These are phyloP conservation scores for Juglanconis oblonga DNA, from an alignment of 2,329 filamentous ascomycete genomes.

Conservation along the genomic window DNA sequence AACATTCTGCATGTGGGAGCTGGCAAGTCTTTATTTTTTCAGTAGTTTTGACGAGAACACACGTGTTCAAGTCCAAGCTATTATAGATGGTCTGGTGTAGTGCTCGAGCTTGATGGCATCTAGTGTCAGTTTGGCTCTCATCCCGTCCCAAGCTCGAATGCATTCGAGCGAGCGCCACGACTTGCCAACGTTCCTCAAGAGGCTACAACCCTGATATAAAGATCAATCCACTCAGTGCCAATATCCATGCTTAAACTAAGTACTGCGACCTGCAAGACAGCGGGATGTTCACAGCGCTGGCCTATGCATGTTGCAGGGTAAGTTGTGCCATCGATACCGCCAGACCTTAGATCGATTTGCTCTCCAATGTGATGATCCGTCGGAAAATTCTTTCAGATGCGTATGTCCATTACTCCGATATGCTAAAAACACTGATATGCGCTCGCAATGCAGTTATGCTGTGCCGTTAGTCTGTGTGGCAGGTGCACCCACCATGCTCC, in stretches of 20 bases:
- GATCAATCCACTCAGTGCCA: too few relatives aligned
- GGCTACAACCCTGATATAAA: too few relatives aligned
- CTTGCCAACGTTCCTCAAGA: neutral
- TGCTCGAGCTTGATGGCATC: neutral
- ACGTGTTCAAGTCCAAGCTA: neutral
- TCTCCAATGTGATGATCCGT: neutral
- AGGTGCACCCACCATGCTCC: constrained; percentile 21
- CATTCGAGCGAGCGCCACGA: neutral
- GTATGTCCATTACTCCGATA: neutral
- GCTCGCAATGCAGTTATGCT: neutral
- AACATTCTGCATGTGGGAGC: neutral
- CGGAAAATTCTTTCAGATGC: neutral
- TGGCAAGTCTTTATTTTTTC: neutral
- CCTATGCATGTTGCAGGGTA: too few relatives aligned
- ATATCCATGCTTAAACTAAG: too few relatives aligned
- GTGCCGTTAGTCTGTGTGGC: neutral
- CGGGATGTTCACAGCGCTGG: too few relatives aligned
- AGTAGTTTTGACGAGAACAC: neutral
- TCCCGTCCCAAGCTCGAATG: neutral
- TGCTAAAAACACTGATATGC: neutral
- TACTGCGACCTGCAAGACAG: too few relatives aligned
- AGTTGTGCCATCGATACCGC: too few relatives aligned
- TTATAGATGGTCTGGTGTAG: neutral
- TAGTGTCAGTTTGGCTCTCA: neutral
- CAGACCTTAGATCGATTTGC: neutral